Base-by-base conservation (phyloP, 208 protist genomes). In the Wallacemonas sp. region DNA sequence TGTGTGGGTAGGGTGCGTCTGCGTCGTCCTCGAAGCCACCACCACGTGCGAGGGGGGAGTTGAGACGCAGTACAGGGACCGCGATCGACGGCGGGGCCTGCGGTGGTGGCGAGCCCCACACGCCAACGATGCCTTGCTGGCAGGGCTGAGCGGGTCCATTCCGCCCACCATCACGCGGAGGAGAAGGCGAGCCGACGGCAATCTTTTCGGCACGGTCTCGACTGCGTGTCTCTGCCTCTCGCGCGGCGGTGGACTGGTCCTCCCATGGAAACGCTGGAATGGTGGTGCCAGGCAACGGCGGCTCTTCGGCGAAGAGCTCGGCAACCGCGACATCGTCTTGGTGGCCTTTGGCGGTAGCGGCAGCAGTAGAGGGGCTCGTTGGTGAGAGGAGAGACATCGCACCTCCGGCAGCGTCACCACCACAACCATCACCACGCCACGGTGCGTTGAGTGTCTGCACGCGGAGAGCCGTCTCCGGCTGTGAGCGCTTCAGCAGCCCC, bases 261-360 rank as follows among this genome's bases (percentile, higher is more conserved):
- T 58, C 52, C 52, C 52, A 58, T 11, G 52, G 52, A 39, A 58
- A 58, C 6, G 47, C 21, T 8, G 47, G 4, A 5, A 23, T 26
- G 8, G 21, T 24, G 21, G 16, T 30, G 23, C 8, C 23, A 8
- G 52, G 32, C n/a, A 39, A 5, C 14, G 52, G 52, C 2, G 52
- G 1, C 6, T 19, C 30, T 12, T 58, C 52, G n/a, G 52, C 12
- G 52, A 58, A 58, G 12, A 58, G 52, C 14, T 33, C 48, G 5
- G 19, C 27, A 11, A 56, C 48, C 11, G 48, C 1, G 24, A 21
- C 19, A 17, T 49, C 44, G 19, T 49, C 9, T 23, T 14, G 9
- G 44, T 49, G 9, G 9, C 19, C 44, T 6, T 12, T 23, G 44
- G 5, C 44, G 44, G 9, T 5, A 23, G 4, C 36, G 36, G 36